These are phyloP conservation scores for Penicillium ucsense DNA, from an alignment of 495 filamentous ascomycete genomes.

Conservation along the genomic window DNA sequence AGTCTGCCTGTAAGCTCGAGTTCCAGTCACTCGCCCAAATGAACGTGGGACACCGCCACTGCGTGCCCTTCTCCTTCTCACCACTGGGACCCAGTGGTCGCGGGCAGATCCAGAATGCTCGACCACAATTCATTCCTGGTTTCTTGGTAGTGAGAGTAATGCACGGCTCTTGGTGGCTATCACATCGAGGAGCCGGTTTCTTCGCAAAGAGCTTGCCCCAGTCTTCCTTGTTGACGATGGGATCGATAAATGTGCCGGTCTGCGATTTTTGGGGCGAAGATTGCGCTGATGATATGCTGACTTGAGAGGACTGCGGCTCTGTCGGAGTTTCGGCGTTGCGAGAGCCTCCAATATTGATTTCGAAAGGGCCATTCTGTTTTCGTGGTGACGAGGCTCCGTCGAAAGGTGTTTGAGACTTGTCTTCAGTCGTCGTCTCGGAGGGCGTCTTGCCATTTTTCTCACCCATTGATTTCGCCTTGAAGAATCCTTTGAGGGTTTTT, in stretches of 20 bases:
- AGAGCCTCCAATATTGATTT: background rate
- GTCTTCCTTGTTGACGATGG: constrained; percentile 65
- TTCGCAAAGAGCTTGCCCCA: constrained; percentile 83
- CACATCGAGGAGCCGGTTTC: constrained; percentile 63
- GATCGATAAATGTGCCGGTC: constrained; percentile 47
- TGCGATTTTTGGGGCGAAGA: constrained; percentile 2
- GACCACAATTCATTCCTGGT: constrained; percentile 69
- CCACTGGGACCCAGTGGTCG: constrained; percentile 76
- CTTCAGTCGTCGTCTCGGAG: background rate
- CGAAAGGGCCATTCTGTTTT: background rate
- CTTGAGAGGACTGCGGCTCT: background rate
- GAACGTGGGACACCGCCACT: constrained; percentile 81
- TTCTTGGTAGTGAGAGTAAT: constrained; percentile 76
- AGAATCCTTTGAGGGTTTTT: constrained; percentile 74
- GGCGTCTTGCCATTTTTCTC: background rate
- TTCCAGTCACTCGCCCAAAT: constrained; percentile 89
- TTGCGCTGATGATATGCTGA: background rate
- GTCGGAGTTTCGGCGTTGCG: background rate
- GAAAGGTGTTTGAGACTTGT: background rate
- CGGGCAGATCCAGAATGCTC: constrained; percentile 80
- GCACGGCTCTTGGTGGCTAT: constrained; percentile 77
- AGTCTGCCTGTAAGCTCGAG: constrained; percentile 9
- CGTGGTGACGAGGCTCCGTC: background rate
- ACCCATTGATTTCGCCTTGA: constrained; percentile 40
- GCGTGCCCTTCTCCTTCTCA: constrained; percentile 66